Evolutionary conservation across 1,284 basidiomycete genomes (phyloP).

Genomic region (Apiotrichum veenhuisii): DNA sequence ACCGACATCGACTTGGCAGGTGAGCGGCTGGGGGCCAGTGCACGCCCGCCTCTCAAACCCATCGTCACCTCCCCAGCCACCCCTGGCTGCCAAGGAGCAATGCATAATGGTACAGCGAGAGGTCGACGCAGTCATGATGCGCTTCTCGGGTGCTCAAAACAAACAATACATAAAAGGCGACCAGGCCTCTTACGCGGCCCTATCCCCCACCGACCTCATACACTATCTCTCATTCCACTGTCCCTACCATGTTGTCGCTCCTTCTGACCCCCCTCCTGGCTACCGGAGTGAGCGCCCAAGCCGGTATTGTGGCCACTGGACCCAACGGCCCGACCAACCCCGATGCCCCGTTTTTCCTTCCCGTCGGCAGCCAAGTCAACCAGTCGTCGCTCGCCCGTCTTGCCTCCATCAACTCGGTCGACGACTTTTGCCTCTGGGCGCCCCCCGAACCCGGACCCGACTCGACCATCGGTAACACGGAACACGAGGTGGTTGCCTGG

Average conservation of each 20-base stretch:
- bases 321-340: slow-evolving; percentile 48
- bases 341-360: slow-evolving; percentile 26
- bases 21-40: too few species aligned
- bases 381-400: slow-evolving; percentile 41
- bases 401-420: slow-evolving; percentile 40
- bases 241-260: slow-evolving; percentile 12
- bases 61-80: too few species aligned
- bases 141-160: too few species aligned
- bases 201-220: not conserved
- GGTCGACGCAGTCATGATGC: too few species aligned
- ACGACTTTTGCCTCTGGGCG: slow-evolving; percentile 47
- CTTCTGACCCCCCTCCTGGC: slow-evolving; percentile 12
- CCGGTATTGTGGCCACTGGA: slow-evolving; percentile 33
- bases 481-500: slow-evolving; percentile 39
- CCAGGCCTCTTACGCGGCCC: not conserved
- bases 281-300: slow-evolving; percentile 7
- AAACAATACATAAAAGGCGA: too few species aligned
- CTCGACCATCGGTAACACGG: slow-evolving; percentile 38
- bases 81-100: too few species aligned
- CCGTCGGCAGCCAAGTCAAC: slow-evolving; percentile 38
- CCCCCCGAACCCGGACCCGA: slow-evolving; percentile 33
- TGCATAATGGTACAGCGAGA: too few species aligned
- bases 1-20: too few species aligned
- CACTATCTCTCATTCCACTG: not conserved
- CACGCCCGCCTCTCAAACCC: too few species aligned